These are phyloP conservation scores for Alternaria ventricosa DNA, from an alignment of 2,329 filamentous ascomycete species.

Conservation along the genomic window DNA sequence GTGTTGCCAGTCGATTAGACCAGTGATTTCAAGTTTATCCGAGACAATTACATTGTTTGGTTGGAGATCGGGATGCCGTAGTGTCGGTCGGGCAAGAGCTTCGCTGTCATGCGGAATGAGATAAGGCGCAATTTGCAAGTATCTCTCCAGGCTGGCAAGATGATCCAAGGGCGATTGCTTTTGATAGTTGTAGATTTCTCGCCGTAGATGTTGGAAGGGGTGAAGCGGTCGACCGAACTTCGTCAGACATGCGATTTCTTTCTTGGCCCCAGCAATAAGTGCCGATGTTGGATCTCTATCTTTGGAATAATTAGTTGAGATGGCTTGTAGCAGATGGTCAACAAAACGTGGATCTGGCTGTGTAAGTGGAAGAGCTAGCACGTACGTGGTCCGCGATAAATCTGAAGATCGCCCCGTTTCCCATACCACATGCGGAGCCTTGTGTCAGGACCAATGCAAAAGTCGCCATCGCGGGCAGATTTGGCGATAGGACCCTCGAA, in stretches of 20 bases:
- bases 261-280: conserved; percentile 39
- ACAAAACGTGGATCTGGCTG: too few relatives aligned
- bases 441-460: conserved; percentile 42
- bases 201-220: conserved; percentile 39
- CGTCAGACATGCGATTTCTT: conserved; percentile 40
- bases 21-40: conserved; percentile 39
- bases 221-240: conserved; percentile 37
- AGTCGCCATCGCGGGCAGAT: conserved; percentile 10
- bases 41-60: conserved; percentile 45
- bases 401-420: conserved; percentile 28
- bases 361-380: conserved; percentile 6
- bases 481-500: conserved; percentile 20
- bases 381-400: conserved; percentile 45
- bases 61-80: conserved; percentile 47
- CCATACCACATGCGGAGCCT: conserved; percentile 39
- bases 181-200: conserved; percentile 42
- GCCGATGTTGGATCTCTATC: conserved; percentile 29
- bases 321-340: not conserved
- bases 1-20: conserved; percentile 48
- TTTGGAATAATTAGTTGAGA: conserved; percentile 23
- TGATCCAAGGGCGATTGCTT: conserved; percentile 36
- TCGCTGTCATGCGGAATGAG: conserved; percentile 25
- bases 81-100: conserved; percentile 23
- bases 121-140: conserved; percentile 30
- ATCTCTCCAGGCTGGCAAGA: conserved; percentile 38